Percentiles rank a stretch among this genome's conserved stretches.
phyloP scores from a whole-genome alignment of 768 basidiomycete genomes.

The Leucocoprinus sp. region DNA sequence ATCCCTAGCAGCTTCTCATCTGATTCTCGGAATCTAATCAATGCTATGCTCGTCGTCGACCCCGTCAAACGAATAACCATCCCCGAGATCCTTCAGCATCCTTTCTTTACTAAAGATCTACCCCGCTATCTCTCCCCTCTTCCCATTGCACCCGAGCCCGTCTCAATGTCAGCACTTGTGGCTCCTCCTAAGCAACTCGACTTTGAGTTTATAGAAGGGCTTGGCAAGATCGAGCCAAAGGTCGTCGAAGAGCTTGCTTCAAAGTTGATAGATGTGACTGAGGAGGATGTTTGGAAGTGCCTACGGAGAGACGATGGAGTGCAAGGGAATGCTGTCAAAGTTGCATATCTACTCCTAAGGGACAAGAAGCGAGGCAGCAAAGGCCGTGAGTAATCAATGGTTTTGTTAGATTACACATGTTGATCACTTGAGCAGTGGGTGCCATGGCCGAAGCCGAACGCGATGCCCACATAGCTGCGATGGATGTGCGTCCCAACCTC shows the following conservation, averaged over 20 bases:
- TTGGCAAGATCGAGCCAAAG: constrained; percentile 88
- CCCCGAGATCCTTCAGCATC: constrained; percentile 82
- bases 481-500: constrained; percentile 55
- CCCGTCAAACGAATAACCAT: constrained; percentile 93
- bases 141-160: constrained; percentile 68
- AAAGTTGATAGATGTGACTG: constrained; percentile 65
- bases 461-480: constrained; percentile 67
- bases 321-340: constrained; percentile 89
- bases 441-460: constrained; percentile 81
- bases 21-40: constrained; percentile 74
- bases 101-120: constrained; percentile 84
- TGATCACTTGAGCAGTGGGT: constrained; percentile 41
- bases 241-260: constrained; percentile 76
- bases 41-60: constrained; percentile 87
- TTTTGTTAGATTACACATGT: not conserved
- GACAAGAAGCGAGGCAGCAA: constrained; percentile 81
- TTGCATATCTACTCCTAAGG: constrained; percentile 88
- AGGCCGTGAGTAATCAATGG: constrained; percentile 54
- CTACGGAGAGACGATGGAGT: constrained; percentile 76
- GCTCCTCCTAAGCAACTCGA: constrained; percentile 60
- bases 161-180: constrained; percentile 66
- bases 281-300: constrained; percentile 84
- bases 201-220: constrained; percentile 82
- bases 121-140: constrained; percentile 81
- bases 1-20: constrained; percentile 73